These are phyloP conservation scores for Exophiala dermatitidis DNA, from an alignment of 2,329 filamentous ascomycete species.

Conservation along the genomic window DNA sequence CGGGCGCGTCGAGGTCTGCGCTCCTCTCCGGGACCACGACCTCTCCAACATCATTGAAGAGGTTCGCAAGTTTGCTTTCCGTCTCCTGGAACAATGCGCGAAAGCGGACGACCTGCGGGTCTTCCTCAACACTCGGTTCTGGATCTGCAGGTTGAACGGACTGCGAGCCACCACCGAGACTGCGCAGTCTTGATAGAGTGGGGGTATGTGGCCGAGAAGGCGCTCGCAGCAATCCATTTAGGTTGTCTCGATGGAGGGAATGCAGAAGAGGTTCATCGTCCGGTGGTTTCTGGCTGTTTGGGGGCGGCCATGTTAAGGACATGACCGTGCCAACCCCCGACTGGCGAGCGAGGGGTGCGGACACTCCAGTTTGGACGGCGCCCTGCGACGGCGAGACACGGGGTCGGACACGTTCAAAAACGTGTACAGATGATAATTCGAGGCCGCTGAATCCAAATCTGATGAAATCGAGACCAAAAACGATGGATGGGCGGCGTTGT, in stretches of 20 bases:
- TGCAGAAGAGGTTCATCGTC: constrained; percentile 58
- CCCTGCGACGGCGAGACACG: constrained; percentile 18
- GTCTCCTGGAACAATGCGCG: constrained; percentile 68
- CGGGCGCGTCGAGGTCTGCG: constrained; percentile 44
- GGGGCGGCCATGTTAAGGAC: constrained; percentile 62
- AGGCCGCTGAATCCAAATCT: constrained; percentile 10
- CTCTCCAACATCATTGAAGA: constrained; percentile 54
- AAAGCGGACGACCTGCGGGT: constrained; percentile 63
- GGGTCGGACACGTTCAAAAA: constrained; percentile 8
- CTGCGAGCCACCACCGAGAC: constrained; percentile 39
- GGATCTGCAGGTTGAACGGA: constrained; percentile 43
- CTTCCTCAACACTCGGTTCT: constrained; percentile 60
- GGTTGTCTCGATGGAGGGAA: constrained; percentile 28
- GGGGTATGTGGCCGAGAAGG: constrained; percentile 41
- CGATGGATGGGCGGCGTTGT: constrained; percentile 19
- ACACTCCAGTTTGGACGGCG: constrained; percentile 39
- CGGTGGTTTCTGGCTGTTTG: constrained; percentile 47
- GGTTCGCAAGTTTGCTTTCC: constrained; percentile 65
- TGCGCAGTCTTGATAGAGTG: constrained; percentile 35
- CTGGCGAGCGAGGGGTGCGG: constrained; percentile 39
- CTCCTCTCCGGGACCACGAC: constrained; percentile 32
- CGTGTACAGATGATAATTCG: constrained; percentile 12
- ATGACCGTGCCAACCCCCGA: constrained; percentile 45
- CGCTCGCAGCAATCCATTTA: constrained; percentile 40
- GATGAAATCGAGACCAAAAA: constrained; percentile 12